Base-by-base conservation (phyloP, 2,329 filamentous ascomycete species). In the Neopestalotiopsis sp. region DNA sequence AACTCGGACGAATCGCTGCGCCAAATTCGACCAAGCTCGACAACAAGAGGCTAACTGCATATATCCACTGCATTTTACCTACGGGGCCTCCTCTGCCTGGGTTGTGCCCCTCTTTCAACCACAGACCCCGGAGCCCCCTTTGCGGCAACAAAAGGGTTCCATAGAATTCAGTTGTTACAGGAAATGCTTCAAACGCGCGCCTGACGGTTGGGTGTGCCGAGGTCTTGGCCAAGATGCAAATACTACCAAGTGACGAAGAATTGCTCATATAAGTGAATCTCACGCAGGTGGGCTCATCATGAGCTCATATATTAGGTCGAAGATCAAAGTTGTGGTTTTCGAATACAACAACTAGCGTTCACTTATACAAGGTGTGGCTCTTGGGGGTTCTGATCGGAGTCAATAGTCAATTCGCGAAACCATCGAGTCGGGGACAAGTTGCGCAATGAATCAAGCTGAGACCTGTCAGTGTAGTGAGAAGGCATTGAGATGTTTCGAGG, bases 101-200 rank as follows among this genome's bases (percentile, higher is more conserved):
- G 45, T 53, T 53, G 45, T 14, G 53, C 14, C 63, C 65, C 34
- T n/a, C 58, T 56, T 59, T 34, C 12, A 38, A 58, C 64, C 64
- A 34, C 28, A 61, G 38, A 20, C 38, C 62, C 49, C 28, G 28
- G 53, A 34, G 38, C 67, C 69, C 71, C 72, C 45, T 53, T 53
- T 73, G 70, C 71, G 65, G 64, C 49, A 64, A 68, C 64, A 34
- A 53, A 45, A 62, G 57, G 58, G 69, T 68, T 72, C 66, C 71
- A 66, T 68, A 67, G 59, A 65, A 65, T 62, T 56, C 53, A 57
- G 69, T 69, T 73, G 73, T 73, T 70, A 70, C 73, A 73, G 69
- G 67, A 69, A 56, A 59, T 73, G 73, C 73, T 70, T 74, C 72
- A 73, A 67, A 64, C 72, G 62, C 24, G 67, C 68, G 67, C 68